A percentile compares a stretch with the other conserved stretches of the same genome.
Conservation (phyloP, 495 filamentous ascomycete species). For the Talaromyces liani region DNA sequence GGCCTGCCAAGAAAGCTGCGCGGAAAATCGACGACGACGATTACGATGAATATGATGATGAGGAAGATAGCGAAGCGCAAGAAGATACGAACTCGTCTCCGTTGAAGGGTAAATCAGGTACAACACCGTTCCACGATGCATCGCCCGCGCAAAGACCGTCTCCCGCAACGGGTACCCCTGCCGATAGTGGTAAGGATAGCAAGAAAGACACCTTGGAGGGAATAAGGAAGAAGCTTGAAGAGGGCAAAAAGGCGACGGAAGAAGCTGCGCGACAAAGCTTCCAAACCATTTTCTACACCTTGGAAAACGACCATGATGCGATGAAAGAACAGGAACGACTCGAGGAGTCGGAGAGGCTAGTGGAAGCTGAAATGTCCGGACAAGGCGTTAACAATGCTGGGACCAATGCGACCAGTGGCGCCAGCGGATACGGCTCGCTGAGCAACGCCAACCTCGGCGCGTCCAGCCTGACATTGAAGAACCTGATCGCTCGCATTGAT, state of each 20-base stretch:
- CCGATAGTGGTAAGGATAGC: slow-evolving; percentile 30
- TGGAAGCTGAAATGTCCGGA: slow-evolving; percentile 86
- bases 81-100: slow-evolving; percentile 47
- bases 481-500: slow-evolving; percentile 93
- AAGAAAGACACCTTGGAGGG: slow-evolving; percentile 70
- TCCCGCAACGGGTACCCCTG: slow-evolving; percentile 19
- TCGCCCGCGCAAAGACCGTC: slow-evolving; percentile 24
- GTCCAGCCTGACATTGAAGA: slow-evolving; percentile 93
- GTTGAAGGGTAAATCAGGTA: slow-evolving; percentile 50
- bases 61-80: slow-evolving; percentile 78
- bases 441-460: slow-evolving; percentile 92
- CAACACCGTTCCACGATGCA: slow-evolving; percentile 30
- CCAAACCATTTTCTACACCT: slow-evolving; percentile 84
- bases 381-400: slow-evolving; percentile 46
- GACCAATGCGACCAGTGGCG: slow-evolving; percentile 37
- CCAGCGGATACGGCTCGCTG: slow-evolving; percentile 69
- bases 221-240: slow-evolving; percentile 85
- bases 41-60: slow-evolving; percentile 71
- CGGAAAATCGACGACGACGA: slow-evolving; percentile 78
- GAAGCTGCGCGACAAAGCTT: slow-evolving; percentile 85
- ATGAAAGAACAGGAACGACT: slow-evolving; percentile 97
- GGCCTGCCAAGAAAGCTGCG: slow-evolving; percentile 50
- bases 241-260: slow-evolving; percentile 88
- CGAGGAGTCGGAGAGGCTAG: slow-evolving; percentile 91
- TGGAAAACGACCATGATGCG: slow-evolving; percentile 89